Evolutionary conservation across 129 eudicot genomes (phyloP), one percentile per base, ranked within the genome.

Genomic region (Pseudognaphalium luteoalbum): DNA sequence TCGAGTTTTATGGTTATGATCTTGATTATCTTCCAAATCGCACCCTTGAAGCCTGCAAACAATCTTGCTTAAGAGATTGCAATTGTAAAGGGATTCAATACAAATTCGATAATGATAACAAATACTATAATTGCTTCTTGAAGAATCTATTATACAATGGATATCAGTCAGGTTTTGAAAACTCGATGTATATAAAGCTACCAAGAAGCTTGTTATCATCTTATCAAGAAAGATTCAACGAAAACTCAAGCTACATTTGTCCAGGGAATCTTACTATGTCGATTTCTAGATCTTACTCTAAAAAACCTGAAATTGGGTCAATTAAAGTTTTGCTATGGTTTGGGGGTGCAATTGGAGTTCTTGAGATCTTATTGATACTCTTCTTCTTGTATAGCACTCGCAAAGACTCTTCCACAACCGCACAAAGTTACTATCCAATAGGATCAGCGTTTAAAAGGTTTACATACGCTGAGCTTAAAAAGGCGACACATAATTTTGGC

Each of bases 51-150:
- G 33, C 20, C 1, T 87, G 91, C 72, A 70, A 77, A 60, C 50
- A 67, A 11, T 2, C 17, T 22, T 87, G 92, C 72, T 66, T 80
- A 41, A 76, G 72, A 0, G 12, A 76, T 60, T 68, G 82, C 58
- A 68, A 70, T 33, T 86, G 95, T 61, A 84, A 84, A 80, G 96
- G 85, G 35, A 77, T 89, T 69, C 81, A 76, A 17, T 80, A 17
- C 68, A 81, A 64, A 19, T 73, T 22, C 21, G 79, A 51, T 5
- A 7, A n/a, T 0, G 79, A 51, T 5, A 7, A n/a, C 0, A 16
- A 37, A 3, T 6, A 10, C 25, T 60, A 73, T 57, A 28, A 12
- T 29, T 89, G 94, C 56, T 82, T 34, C 72, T 60, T 83, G 12
- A 88, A 89, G 78, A 76, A 54, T 16, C 50, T 54, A 0, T 62